Conservation (phyloP, 1,139 yeast genomes). For the Candida anutae region DNA sequence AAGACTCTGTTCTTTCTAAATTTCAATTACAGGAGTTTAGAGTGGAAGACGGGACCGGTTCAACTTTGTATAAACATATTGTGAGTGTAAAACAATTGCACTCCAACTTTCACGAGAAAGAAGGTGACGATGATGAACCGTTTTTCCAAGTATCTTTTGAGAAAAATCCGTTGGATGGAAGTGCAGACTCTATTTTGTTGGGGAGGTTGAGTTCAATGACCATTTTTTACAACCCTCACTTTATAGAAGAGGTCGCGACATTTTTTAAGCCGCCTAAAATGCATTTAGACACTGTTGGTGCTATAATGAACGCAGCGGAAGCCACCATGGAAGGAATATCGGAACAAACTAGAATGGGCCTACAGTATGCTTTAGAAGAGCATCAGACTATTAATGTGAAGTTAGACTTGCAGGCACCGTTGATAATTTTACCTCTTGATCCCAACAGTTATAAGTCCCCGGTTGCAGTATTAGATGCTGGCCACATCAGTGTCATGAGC, state of each 20-base stretch:
- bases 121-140: conserved; percentile 32
- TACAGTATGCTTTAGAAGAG: conserved; percentile 88
- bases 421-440: conserved; percentile 81
- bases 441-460: conserved; percentile 78
- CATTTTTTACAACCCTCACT: conserved; percentile 74
- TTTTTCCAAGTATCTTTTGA: conserved; percentile 82
- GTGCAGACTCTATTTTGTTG: conserved; percentile 71
- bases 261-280: conserved; percentile 86
- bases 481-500: conserved; percentile 80
- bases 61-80: conserved; percentile 70
- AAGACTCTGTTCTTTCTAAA: conserved; percentile 66
- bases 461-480: conserved; percentile 91
- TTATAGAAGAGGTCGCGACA: conserved; percentile 62
- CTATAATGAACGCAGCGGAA: conserved; percentile 91
- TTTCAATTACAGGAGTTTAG: conserved; percentile 74
- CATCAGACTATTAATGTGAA: conserved; percentile 84
- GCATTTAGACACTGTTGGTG: conserved; percentile 84
- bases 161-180: conserved; percentile 72
- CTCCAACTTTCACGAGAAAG: conserved; percentile 17
- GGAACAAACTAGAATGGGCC: conserved; percentile 82
- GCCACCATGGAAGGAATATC: conserved; percentile 90
- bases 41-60: conserved; percentile 79
- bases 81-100: conserved; percentile 74
- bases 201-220: conserved; percentile 84
- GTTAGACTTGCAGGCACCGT: conserved; percentile 88